Percentiles rank a stretch among this genome's conserved stretches.
Evolutionary conservation across 2,329 filamentous ascomycete species (phyloP).

Genomic region (Talaromyces rugulosus): DNA sequence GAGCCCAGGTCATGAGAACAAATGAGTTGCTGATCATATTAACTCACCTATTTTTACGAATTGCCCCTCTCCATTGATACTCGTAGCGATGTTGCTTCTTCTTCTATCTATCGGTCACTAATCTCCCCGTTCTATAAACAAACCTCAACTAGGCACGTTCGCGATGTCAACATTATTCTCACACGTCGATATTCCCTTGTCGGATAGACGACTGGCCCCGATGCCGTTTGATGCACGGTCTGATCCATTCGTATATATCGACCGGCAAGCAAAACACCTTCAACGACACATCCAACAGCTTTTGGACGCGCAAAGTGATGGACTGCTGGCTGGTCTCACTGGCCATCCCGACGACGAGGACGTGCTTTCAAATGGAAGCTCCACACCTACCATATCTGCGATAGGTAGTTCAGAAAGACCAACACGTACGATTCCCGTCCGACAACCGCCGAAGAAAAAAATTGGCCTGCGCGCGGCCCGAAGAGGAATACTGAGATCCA

Average conservation of each 20-base stretch:
- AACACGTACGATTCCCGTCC: slow-evolving; percentile 33
- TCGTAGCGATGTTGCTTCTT: neutral
- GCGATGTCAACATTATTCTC: slow-evolving; percentile 30
- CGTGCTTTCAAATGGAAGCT: slow-evolving; percentile 43
- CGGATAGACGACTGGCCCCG: slow-evolving; percentile 21
- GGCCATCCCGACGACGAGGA: slow-evolving; percentile 36
- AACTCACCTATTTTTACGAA: neutral
- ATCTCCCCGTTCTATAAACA: slow-evolving; percentile 3
- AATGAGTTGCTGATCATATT: neutral
- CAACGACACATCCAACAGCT: slow-evolving; percentile 56
- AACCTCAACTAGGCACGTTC: neutral
- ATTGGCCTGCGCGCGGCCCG: slow-evolving; percentile 52
- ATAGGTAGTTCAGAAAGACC: slow-evolving; percentile 24
- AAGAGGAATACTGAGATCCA: slow-evolving; percentile 54
- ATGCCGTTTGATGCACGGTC: slow-evolving; percentile 30
- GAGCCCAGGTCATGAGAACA: slow-evolving; percentile 5
- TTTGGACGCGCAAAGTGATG: slow-evolving; percentile 59
- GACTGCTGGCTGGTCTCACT: slow-evolving; percentile 47
- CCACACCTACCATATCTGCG: slow-evolving; percentile 26
- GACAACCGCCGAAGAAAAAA: slow-evolving; percentile 40
- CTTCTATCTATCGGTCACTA: neutral
- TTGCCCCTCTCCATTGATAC: neutral
- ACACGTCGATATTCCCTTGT: slow-evolving; percentile 11
- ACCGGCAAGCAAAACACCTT: slow-evolving; percentile 51
- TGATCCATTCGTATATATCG: slow-evolving; percentile 47